Conservation (phyloP, 1,284 basidiomycete genomes). For the Clitocybe nebularis region DNA sequence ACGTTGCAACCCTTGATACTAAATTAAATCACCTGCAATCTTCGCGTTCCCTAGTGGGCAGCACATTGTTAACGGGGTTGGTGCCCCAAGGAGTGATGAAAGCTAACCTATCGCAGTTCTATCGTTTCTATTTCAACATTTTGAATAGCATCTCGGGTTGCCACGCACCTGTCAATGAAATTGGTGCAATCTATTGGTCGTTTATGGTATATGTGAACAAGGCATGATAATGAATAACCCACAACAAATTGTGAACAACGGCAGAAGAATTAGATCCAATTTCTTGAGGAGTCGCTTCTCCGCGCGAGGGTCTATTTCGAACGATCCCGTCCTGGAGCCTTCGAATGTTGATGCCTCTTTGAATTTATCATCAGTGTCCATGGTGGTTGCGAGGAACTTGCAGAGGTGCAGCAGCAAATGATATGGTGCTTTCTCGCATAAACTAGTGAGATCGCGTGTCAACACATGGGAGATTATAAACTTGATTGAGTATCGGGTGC, state of each 20-base stretch:
- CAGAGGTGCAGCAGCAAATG: no score
- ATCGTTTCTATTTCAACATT: background rate
- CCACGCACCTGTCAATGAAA: conserved; percentile 35
- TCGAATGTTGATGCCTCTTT: background rate
- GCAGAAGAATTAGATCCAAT: conserved; percentile 33
- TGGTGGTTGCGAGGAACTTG: background rate
- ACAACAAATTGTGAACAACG: conserved; percentile 39
- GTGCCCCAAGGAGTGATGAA: background rate
- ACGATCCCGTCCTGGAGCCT: background rate
- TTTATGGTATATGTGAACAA: background rate
- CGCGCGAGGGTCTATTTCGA: conserved; percentile 18
- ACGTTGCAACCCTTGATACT: background rate
- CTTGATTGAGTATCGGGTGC: no score
- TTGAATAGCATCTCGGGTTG: background rate
- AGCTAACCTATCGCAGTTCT: conserved; percentile 19
- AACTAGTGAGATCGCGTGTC: no score
- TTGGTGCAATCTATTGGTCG: conserved; percentile 20
- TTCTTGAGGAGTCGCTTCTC: conserved; percentile 34
- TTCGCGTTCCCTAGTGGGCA: conserved; percentile 36
- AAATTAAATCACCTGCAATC: conserved; percentile 30
- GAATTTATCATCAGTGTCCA: conserved; percentile 1
- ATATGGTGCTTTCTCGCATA: no score
- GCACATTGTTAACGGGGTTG: conserved; percentile 3
- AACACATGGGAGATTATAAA: no score
- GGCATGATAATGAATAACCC: conserved; percentile 12